Conservation (phyloP, 768 basidiomycete genomes). For the Tephrocybe sp. region DNA sequence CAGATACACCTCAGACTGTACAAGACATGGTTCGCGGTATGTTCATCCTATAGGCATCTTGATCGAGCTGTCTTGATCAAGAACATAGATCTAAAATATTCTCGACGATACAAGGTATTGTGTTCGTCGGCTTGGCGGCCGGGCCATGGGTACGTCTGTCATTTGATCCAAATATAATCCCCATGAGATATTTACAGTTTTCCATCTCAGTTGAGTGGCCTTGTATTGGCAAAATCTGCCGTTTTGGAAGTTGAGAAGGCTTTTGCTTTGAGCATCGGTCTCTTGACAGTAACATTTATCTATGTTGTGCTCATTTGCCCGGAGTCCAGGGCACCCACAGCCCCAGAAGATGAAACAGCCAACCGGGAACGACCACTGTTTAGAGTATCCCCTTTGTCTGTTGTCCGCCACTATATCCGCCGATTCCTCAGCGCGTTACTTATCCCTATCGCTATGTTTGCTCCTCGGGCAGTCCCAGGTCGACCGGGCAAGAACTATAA, state of each 20-base stretch:
- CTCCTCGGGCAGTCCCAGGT: conserved; percentile 48
- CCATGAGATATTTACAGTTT: background rate
- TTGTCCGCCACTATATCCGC: conserved; percentile 20
- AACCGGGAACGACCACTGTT: conserved; percentile 20
- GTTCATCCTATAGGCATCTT: background rate
- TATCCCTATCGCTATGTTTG: conserved; percentile 67
- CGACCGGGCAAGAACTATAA: conserved; percentile 62
- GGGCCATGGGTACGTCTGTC: conserved; percentile 70
- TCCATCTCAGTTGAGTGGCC: conserved; percentile 34
- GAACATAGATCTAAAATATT: conserved; percentile 46
- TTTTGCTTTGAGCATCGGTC: conserved; percentile 42
- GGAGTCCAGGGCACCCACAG: conserved; percentile 42
- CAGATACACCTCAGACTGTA: conserved; percentile 55
- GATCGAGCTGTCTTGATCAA: background rate
- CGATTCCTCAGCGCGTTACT: conserved; percentile 45
- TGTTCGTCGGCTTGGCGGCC: conserved; percentile 72
- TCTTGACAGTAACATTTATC: conserved; percentile 32
- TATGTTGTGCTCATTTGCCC: conserved; percentile 48
- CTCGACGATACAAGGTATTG: conserved; percentile 68
- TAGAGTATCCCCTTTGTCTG: conserved; percentile 29
- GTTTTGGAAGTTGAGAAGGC: conserved; percentile 41
- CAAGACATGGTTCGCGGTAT: conserved; percentile 46
- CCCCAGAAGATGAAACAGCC: conserved; percentile 16
- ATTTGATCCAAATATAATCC: background rate
- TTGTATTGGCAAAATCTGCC: conserved; percentile 60